Base-by-base conservation (phyloP, 73 alveolate species). In the Paramecium bursaria region DNA sequence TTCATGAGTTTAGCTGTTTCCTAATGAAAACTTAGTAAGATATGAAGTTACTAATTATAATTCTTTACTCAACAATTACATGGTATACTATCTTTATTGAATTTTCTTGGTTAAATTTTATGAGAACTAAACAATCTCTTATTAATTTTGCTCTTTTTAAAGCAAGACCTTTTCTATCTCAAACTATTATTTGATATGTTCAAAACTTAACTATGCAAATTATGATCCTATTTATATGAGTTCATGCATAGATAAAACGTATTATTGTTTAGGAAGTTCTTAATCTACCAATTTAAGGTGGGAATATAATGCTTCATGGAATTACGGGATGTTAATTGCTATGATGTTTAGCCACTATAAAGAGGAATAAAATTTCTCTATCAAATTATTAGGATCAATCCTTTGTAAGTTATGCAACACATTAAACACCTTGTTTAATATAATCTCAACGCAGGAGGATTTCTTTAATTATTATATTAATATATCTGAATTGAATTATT, bases 51-150 rank as follows among this genome's bases (percentile, higher is more conserved):
- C 82, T 19, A 39, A 53, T 7, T 9, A 17, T 21, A 67, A 14
- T 35, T 67, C 82, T 67, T 42, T 67, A 15, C 82, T 39, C 17
- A 67, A 67, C 44, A 35, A 19, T 67, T 67, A 39, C 9, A 67
- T 31, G 17, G 82, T 67, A 5, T 2, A 21, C 44, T 67, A 4
- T 21, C 44, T 67, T 11, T 14, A 25, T 33, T 67, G 60, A 67
- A 3, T 39, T 39, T 39, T 11, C 49, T 7, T 7, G 11, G 11
- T 7, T 39, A 39, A 39, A 7, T 39, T 7, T 39, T 39, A 39
- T 39, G 11, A 39, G 5, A 11, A 39, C 11, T 39, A 5, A 39
- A 39, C 49, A 39, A 39, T 39, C 49, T 39, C 5, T 11, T 39
- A 39, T 7, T 39, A 39, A 39, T 11, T 39, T 39, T 39, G 14